Base-by-base conservation (phyloP, 1,284 basidiomycete species). In the Cryptococcus depauperatus region DNA sequence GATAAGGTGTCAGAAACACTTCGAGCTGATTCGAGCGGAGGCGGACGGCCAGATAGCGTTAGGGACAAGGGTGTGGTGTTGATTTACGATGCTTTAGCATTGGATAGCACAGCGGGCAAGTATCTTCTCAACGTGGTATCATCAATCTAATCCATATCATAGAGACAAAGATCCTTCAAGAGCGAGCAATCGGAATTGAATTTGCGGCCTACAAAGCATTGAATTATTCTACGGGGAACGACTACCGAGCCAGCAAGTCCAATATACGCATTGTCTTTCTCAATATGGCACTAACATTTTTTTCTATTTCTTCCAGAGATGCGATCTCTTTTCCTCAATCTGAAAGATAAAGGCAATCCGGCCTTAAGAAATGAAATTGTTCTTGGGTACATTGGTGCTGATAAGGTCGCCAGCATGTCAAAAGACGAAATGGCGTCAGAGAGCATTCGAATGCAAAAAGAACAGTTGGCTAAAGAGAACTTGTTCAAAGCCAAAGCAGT, bases 331-430 rank as follows among this genome's bases (percentile, higher is more conserved):
- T 92, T 80, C 63, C 83, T 95, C 57, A 97, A 85, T 68, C 75
- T 98, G 56, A 96, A 95, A 69, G 93, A 95, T 71, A 93, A 91
- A 73, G 82, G 83, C 59, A 97, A 98, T 68, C 91, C 91, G 8
- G 78, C 79, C 19, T 70, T 98, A 43, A 79, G 92, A 27, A 84
- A 84, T 61, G 83, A 80, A 56, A 81, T 98, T 48, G 82, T 93
- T 16, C 78, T 81, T 38, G 91, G 91, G 1, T 82, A 85, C 22
- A 73, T 96, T 1, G 58, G 77, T 1, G 78, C 82, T 0, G 77
- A 79, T 22, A 80, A 75, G 55, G 80, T 97, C 42, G 81, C 81
- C 47, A 80, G 71, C 29, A 93, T 97, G 89, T 76, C 78, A 1
- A 88, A 84, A 64, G 78, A 82, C 72, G 92, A 98, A 61, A 89